A percentile compares a stretch with the other conserved stretches of the same genome.
Conservation (phyloP, 2,329 filamentous ascomycete genomes). For the Zymoseptoria brevis region DNA sequence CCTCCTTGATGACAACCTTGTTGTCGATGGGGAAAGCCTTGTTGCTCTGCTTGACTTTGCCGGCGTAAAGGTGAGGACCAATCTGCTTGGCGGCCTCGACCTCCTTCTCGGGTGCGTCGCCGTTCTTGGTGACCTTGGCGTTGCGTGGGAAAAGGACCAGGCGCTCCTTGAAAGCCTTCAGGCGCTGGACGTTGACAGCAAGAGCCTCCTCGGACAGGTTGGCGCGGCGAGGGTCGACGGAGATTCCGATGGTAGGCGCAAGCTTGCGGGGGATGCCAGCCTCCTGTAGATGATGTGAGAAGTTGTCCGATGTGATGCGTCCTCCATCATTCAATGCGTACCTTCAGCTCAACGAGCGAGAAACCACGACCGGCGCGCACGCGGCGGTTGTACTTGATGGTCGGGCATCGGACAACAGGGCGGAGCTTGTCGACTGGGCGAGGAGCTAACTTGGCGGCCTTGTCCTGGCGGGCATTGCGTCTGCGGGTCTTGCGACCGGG, state of each 20-base stretch:
- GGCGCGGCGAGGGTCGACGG: conserved; percentile 91
- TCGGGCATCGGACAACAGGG: conserved; percentile 94
- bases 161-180: conserved; percentile 94
- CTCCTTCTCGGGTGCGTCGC: conserved; percentile 76
- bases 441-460: conserved; percentile 91
- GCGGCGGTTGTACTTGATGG: conserved; percentile 96
- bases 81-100: conserved; percentile 59
- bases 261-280: conserved; percentile 91
- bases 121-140: conserved; percentile 86
- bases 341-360: conserved; percentile 96
- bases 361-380: conserved; percentile 95
- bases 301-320: conserved; percentile 3
- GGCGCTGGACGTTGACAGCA: conserved; percentile 88
- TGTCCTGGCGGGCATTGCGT: conserved; percentile 82
- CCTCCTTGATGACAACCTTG: conserved; percentile 67
- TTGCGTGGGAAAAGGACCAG: conserved; percentile 97
- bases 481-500: conserved; percentile 92
- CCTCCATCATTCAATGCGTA: conserved; percentile 37
- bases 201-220: conserved; percentile 96
- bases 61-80: conserved; percentile 40
- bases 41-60: conserved; percentile 33
- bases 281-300: conserved; percentile 51
- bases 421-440: conserved; percentile 95
- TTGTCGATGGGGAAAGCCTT: conserved; percentile 65
- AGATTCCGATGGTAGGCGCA: conserved; percentile 91